Evolutionary conservation across 2,329 filamentous ascomycete species (phyloP).

Genomic region (Pseudogymnoascus sp.): DNA sequence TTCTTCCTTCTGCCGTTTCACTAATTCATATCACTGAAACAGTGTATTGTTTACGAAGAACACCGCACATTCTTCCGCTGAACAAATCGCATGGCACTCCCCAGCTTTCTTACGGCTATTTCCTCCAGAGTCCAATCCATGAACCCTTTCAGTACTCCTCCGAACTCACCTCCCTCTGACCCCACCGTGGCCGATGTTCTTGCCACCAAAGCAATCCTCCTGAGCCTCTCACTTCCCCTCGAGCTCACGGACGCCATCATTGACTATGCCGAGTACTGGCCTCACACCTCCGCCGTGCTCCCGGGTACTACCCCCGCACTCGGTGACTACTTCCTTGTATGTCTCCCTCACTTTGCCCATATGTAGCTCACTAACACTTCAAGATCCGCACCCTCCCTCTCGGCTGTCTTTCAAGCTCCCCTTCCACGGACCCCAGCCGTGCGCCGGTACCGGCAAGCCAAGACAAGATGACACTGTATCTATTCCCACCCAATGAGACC

Average conservation of each 20-base stretch:
- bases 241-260: slow-evolving; percentile 49
- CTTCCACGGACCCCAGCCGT: slow-evolving; percentile 16
- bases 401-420: slow-evolving; percentile 12
- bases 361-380: slow-evolving; percentile 12
- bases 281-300: slow-evolving; percentile 31
- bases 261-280: slow-evolving; percentile 56
- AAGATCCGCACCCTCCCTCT: slow-evolving; percentile 3
- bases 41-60: not conserved
- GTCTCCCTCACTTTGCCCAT: slow-evolving; percentile 15
- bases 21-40: not conserved
- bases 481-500: not conserved
- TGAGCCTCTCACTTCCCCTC: slow-evolving; percentile 38
- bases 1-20: not conserved
- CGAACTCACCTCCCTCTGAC: slow-evolving; percentile 13
- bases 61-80: not conserved
- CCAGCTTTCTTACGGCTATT: not conserved
- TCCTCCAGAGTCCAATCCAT: not conserved
- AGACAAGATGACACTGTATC: not conserved
- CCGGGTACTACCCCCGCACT: not conserved
- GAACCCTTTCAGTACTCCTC: not conserved
- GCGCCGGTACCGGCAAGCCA: not conserved
- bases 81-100: not conserved
- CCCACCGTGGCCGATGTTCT: slow-evolving; percentile 42
- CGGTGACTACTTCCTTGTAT: slow-evolving; percentile 37
- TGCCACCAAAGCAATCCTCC: slow-evolving; percentile 41